A percentile compares a stretch with the other conserved stretches of the same genome.
phyloP scores from a whole-genome alignment of 148 eudicot genomes.

The Cornus florida region DNA sequence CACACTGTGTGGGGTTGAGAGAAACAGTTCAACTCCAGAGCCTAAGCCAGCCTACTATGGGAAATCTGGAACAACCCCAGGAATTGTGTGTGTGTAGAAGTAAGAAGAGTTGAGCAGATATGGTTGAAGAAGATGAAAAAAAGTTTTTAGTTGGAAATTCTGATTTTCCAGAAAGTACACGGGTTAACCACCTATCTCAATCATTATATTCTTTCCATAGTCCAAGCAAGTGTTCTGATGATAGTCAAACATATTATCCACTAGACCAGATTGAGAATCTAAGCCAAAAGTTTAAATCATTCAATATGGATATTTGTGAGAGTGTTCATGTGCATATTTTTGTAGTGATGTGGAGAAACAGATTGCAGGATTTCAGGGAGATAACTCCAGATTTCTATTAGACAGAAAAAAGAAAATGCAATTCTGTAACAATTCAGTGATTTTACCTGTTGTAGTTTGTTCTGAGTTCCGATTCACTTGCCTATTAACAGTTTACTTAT shows the following conservation, averaged over 20 bases:
- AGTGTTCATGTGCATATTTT: too few relatives aligned
- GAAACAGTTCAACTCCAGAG: not conserved
- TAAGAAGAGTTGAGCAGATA: constrained; percentile 79
- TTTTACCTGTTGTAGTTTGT: too few relatives aligned
- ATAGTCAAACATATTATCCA: constrained; percentile 4
- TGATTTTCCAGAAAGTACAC: not conserved
- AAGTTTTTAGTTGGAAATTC: constrained; percentile 2
- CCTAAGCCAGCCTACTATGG: constrained; percentile 1
- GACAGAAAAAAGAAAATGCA: too few relatives aligned
- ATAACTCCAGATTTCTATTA: too few relatives aligned
- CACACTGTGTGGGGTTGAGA: not conserved
- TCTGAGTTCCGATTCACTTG: too few relatives aligned
- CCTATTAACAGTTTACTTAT: too few relatives aligned
- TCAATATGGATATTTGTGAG: constrained; percentile 11
- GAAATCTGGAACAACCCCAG: too few relatives aligned
- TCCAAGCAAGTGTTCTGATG: constrained; percentile 1
- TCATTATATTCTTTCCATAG: not conserved
- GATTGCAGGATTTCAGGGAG: too few relatives aligned
- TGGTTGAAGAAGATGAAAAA: constrained; percentile 73
- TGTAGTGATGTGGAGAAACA: too few relatives aligned
- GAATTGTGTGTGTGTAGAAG: not conserved
- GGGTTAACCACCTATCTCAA: not conserved
- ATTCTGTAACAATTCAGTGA: too few relatives aligned
- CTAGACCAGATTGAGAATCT: constrained; percentile 18
- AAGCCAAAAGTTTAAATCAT: constrained; percentile 17